These are phyloP conservation scores for Colletotrichum echinochloae DNA, from an alignment of 2,329 filamentous ascomycete species.

Conservation along the genomic window DNA sequence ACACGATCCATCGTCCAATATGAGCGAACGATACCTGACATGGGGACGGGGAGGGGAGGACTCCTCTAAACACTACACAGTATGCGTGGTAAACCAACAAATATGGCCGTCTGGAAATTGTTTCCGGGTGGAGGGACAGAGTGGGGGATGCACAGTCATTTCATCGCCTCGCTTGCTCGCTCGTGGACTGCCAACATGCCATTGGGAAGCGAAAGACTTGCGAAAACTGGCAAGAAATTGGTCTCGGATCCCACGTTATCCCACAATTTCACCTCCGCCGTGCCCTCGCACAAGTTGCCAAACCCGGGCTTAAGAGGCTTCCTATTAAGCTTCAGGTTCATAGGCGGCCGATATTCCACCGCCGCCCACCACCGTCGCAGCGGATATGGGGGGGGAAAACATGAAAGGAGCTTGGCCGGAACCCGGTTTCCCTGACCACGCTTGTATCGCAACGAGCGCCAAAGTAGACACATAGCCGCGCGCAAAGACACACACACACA, in stretches of 20 bases:
- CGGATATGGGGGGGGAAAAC: neutral
- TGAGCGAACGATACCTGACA: slow-evolving; percentile 29
- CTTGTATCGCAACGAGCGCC: slow-evolving; percentile 3
- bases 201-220: slow-evolving; percentile 18
- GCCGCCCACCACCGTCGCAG: slow-evolving; percentile 17
- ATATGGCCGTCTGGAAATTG: neutral
- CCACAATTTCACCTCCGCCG: neutral
- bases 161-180: neutral
- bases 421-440: slow-evolving; percentile 20
- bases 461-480: slow-evolving; percentile 14
- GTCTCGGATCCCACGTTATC: slow-evolving; percentile 18
- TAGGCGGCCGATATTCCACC: neutral
- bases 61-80: too few relatives aligned
- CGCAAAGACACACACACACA: neutral
- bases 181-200: neutral
- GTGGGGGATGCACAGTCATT: neutral
- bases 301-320: slow-evolving; percentile 24
- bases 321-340: slow-evolving; percentile 19
- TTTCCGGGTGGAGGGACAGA: neutral
- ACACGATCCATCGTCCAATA: slow-evolving; percentile 24
- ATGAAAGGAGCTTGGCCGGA: neutral
- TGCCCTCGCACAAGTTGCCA: neutral
- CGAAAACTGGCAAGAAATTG: too few relatives aligned
- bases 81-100: slow-evolving; percentile 15
- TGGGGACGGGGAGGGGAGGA: slow-evolving; percentile 9